Conservation (phyloP, 306 rosid genomes). For the Benincasa hispida region DNA sequence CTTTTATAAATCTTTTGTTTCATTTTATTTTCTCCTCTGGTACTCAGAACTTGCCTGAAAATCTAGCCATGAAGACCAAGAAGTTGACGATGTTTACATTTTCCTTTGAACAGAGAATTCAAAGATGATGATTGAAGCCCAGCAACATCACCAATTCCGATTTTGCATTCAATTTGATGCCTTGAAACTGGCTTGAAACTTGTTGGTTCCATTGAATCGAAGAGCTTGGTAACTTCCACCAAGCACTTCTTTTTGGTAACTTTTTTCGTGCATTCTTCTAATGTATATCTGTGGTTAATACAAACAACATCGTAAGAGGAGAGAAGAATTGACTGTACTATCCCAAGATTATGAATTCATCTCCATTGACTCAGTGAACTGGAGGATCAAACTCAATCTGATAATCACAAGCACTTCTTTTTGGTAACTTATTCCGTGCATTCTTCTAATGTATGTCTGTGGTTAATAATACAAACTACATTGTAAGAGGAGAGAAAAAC, state of each 20-base stretch:
- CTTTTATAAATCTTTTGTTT: neutral
- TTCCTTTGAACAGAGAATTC: conserved; percentile 59
- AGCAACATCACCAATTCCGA: neutral
- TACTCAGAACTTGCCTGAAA: neutral
- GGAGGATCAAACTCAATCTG: neutral
- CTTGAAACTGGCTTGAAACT: neutral
- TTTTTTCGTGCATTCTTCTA: neutral
- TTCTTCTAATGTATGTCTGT: neutral
- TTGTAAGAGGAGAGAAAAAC: conserved; percentile 7
- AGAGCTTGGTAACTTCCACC: neutral
- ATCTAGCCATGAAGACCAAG: neutral
- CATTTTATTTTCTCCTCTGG: neutral
- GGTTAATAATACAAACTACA: neutral
- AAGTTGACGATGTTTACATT: neutral
- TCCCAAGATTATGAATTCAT: neutral
- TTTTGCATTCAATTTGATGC: conserved; percentile 14
- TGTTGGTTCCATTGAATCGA: neutral
- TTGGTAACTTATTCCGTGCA: neutral
- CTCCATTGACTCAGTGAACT: neutral
- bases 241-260: neutral
- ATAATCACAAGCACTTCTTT: neutral
- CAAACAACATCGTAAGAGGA: neutral
- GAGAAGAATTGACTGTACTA: conserved; percentile 7
- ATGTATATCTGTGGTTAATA: conserved; percentile 4
- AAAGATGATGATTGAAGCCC: conserved; percentile 73